Conservation (phyloP, 768 basidiomycete genomes). For the Calocybe indica region DNA sequence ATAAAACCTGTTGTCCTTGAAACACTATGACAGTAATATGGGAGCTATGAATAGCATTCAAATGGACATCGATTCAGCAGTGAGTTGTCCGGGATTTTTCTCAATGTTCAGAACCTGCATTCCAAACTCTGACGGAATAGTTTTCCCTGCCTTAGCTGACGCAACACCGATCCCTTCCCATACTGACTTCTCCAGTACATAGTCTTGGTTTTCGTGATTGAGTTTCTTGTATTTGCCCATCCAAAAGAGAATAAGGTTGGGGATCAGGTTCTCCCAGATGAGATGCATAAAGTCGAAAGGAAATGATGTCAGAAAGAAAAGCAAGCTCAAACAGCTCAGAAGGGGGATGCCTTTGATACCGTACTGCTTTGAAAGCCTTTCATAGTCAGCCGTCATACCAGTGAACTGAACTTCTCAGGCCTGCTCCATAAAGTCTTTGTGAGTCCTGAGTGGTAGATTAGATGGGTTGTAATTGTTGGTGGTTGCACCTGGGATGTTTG, state of each 20-base stretch:
- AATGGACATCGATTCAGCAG: constrained; percentile 32
- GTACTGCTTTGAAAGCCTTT: constrained; percentile 12
- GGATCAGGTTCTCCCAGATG: constrained; percentile 30
- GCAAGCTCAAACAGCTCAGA: constrained; percentile 16
- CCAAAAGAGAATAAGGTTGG: constrained; percentile 30
- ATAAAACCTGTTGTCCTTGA: constrained; percentile 28
- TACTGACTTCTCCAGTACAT: constrained; percentile 13
- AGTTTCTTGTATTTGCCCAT: constrained; percentile 27
- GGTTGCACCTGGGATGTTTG: constrained; percentile 8
- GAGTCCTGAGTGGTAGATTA: constrained; percentile 21
- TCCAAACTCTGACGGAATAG: constrained; percentile 24
- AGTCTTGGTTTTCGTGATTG: constrained; percentile 13
- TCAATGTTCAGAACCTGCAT: constrained; percentile 18
- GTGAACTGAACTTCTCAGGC: constrained; percentile 11
- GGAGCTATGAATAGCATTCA: constrained; percentile 36
- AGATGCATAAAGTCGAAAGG: constrained; percentile 41
- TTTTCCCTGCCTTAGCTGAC: constrained; percentile 15
- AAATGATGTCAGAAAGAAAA: constrained; percentile 24
- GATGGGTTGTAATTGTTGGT: constrained; percentile 8
- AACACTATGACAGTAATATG: constrained; percentile 26
- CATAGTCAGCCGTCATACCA: constrained; percentile 5
- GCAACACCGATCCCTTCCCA: constrained; percentile 27
- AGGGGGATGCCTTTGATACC: constrained; percentile 23
- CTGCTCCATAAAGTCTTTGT: constrained; percentile 14
- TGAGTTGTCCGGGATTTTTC: constrained; percentile 5